A percentile compares a stretch with the other conserved stretches of the same genome.
Conservation (phyloP, 2,329 filamentous ascomycete species). For the Nemania sp. region DNA sequence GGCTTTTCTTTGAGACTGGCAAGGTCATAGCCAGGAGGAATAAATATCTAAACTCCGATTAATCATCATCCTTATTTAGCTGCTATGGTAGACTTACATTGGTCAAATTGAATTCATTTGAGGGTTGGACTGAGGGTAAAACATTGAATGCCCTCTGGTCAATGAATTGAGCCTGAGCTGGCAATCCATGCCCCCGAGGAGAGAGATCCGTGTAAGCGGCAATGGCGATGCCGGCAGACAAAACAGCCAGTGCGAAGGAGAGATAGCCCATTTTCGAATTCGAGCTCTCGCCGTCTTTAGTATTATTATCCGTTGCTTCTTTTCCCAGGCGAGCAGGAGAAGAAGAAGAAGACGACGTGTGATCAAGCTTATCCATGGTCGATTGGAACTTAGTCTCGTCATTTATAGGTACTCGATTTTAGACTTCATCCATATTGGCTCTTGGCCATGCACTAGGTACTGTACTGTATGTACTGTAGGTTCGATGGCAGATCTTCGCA, state of each 20-base stretch:
- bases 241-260: conserved; percentile 21
- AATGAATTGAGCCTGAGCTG: conserved; percentile 47
- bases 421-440: too few relatives aligned
- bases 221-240: conserved; percentile 25
- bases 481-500: too few relatives aligned
- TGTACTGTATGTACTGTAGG: too few relatives aligned
- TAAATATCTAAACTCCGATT: conserved; percentile 40
- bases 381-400: neutral
- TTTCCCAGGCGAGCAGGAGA: neutral
- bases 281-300: neutral
- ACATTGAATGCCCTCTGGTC: conserved; percentile 50
- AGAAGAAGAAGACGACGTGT: neutral
- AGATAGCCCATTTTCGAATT: conserved; percentile 30
- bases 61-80: conserved; percentile 7
- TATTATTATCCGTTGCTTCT: neutral
- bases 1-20: conserved; percentile 44
- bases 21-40: conserved; percentile 48
- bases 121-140: conserved; percentile 44
- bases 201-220: conserved; percentile 21
- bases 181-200: conserved; percentile 28
- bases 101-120: conserved; percentile 42
- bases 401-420: conserved; percentile 15
- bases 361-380: neutral
- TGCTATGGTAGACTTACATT: conserved; percentile 34
- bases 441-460: too few relatives aligned